Evolutionary conservation across 441 rosid species (phyloP), one percentile per base, ranked within the genome.

Genomic region (Gossypium lobatum): DNA sequence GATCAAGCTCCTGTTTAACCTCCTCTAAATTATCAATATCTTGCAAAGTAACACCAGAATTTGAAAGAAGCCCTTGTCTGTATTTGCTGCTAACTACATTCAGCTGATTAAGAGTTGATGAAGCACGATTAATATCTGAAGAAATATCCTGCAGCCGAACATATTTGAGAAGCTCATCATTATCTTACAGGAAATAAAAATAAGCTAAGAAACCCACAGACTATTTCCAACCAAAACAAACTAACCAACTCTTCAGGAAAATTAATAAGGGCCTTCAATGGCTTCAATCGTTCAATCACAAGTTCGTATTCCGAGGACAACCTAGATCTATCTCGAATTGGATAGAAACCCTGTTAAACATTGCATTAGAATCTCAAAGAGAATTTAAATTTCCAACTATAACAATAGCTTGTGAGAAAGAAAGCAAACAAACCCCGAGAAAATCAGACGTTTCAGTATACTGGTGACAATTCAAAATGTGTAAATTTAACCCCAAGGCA

Each of bases 401-500:
- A 55, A 28, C 3, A 67, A 60, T 6, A 72, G 58, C 60, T 50
- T 23, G 64, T 50, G 46, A 64, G 69, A 73, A 60, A 26, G 14
- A 73, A 50, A 63, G 62, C 79, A 63, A 81, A 86, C 97, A 26
- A 79, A 94, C 98, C 89, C 99, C 99, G 78, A 96, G 85, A 77
- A 96, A 93, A 80, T 96, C 99, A 76, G 98, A 96, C 76, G 98
- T 92, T 80, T 96, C 99, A 7, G 99, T 85, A 78, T 92, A 93
- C 73, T 92, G 98, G 79, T 96, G 99, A 82, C 99, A 96, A 84
- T 96, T 96, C 84, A 96, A 85, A 83, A 93, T 93, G 85, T 86
- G 93, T 81, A 96, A 82, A 65, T 84, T 85, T 77, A 83, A 83
- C 75, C 83, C 83, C 86, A 88, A 73, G 53, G 75, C 76, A 55